Percentiles rank a stretch among this genome's conserved stretches.
Evolutionary conservation across 2,329 filamentous ascomycete genomes (phyloP).

Genomic region (Gaeumannomyces sp.): DNA sequence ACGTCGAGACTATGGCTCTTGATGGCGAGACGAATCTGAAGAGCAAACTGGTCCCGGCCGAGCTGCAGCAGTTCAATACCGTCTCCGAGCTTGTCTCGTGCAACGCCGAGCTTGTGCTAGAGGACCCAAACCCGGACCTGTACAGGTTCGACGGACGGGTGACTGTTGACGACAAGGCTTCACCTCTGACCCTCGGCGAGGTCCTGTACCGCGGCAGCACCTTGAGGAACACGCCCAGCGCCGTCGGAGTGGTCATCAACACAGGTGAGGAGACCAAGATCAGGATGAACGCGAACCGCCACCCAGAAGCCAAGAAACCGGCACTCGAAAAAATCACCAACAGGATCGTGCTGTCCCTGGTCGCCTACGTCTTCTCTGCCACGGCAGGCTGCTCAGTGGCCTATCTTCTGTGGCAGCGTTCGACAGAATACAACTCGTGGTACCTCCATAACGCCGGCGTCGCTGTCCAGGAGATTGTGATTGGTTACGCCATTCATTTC

Average conservation of each 20-base stretch:
- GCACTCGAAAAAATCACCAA: constrained; percentile 67
- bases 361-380: constrained; percentile 71
- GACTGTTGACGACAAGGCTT: constrained; percentile 48
- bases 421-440: constrained; percentile 65
- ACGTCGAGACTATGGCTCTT: constrained; percentile 77
- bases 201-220: constrained; percentile 83
- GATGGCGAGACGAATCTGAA: constrained; percentile 81
- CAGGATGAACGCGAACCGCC: constrained; percentile 79
- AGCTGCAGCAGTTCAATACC: constrained; percentile 48
- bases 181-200: constrained; percentile 71
- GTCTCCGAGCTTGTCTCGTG: constrained; percentile 48
- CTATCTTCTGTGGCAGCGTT: constrained; percentile 68
- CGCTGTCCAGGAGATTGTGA: constrained; percentile 73
- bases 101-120: constrained; percentile 59
- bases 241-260: constrained; percentile 77
- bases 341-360: constrained; percentile 71
- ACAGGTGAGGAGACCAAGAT: constrained; percentile 82
- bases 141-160: constrained; percentile 72
- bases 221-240: constrained; percentile 69
- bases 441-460: constrained; percentile 68
- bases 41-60: constrained; percentile 60
- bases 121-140: constrained; percentile 72
- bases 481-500: constrained; percentile 92
- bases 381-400: constrained; percentile 76
- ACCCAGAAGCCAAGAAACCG: constrained; percentile 71